Evolutionary conservation across 306 rosid species (phyloP), one percentile per base, ranked within the genome.

Genomic region (Castanea mollissima): DNA sequence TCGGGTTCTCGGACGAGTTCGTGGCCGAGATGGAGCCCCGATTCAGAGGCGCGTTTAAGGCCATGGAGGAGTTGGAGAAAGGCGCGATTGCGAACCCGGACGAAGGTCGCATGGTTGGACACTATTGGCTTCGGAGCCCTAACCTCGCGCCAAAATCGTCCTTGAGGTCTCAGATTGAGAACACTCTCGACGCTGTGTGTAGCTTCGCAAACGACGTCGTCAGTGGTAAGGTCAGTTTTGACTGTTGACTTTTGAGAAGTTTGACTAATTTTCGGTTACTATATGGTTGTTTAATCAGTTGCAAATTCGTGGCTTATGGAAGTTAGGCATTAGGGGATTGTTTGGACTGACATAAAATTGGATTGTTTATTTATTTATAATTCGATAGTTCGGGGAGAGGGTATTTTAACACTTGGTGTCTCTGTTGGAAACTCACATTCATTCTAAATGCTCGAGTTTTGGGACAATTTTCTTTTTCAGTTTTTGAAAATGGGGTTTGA

Each of bases 51-150:
- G 99, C 99, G 72, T 85, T 95, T 12, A 54, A 54, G 8, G 96
- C 96, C 5, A 95, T 95, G 99, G 98, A 74, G 87, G 92, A 86
- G 74, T 77, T 95, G 34, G 99, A 95, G 83, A 91, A 81, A 9
- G 99, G 99, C 1, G 92, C 99, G 58, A 91, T 95, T 78, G 97
- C 99, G 10, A 95, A 95, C 57, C 98, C 99, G n/a, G 99, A 95
- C 16, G 99, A 95, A 73, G 86, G 93, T 10, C 91, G 99, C 21
- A 95, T 93, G 99, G 99, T 95, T 29, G 99, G 99, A 0, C 99
- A 95, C 87, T 95, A 95, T 51, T 95, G 99, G 99, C 83, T 95
- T 25, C 81, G 99, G 78, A 91, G 86, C 69, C 78, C 98, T 14
- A 83, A 82, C 56, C 93, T 85, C 9, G 98, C 99, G 4, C 97